These are phyloP conservation scores for Magnaporthiopsis rhizophila DNA, from an alignment of 2,329 filamentous ascomycete species.

Conservation along the genomic window DNA sequence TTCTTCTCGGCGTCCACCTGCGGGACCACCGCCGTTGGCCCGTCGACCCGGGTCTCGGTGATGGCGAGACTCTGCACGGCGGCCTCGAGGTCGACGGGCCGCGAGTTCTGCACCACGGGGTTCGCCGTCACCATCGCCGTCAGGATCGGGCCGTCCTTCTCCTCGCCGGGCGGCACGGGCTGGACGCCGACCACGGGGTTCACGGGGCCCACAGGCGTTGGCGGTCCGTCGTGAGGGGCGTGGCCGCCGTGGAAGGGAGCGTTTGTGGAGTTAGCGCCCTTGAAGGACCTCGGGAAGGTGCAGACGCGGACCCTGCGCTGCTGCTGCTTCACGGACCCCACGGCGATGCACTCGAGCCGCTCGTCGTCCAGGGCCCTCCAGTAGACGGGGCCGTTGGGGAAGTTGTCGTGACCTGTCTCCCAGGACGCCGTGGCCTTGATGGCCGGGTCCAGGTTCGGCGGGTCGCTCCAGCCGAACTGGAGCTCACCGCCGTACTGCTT, in stretches of 20 bases:
- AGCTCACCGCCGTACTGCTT: slow-evolving; percentile 84
- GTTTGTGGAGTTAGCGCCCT: slow-evolving; percentile 14
- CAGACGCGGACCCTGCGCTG: slow-evolving; percentile 40
- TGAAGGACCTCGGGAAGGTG: slow-evolving; percentile 37
- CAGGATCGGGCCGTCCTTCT: not conserved
- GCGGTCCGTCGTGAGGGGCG: slow-evolving; percentile 1
- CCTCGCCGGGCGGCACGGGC: not conserved
- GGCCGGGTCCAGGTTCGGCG: slow-evolving; percentile 62
- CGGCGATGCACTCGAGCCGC: slow-evolving; percentile 42
- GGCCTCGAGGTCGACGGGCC: not conserved
- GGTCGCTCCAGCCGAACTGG: slow-evolving; percentile 71
- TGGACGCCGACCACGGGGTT: slow-evolving; percentile 10
- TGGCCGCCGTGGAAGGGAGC: slow-evolving; percentile 7
- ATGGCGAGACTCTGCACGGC: slow-evolving; percentile 17
- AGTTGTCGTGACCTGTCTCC: slow-evolving; percentile 42
- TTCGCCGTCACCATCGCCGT: not conserved
- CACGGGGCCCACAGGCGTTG: slow-evolving; percentile 10
- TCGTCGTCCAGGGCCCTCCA: slow-evolving; percentile 44
- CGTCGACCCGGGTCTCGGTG: slow-evolving; percentile 4
- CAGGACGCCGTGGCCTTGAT: slow-evolving; percentile 42
- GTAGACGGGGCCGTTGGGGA: slow-evolving; percentile 49
- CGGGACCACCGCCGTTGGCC: not conserved
- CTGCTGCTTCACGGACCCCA: slow-evolving; percentile 39
- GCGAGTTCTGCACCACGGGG: not conserved
- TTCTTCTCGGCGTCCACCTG: not conserved